Percentiles rank a stretch among this genome's conserved stretches.
phyloP scores from a whole-genome alignment of 1,284 basidiomycete genomes.

The Ceratobasidium sp. region DNA sequence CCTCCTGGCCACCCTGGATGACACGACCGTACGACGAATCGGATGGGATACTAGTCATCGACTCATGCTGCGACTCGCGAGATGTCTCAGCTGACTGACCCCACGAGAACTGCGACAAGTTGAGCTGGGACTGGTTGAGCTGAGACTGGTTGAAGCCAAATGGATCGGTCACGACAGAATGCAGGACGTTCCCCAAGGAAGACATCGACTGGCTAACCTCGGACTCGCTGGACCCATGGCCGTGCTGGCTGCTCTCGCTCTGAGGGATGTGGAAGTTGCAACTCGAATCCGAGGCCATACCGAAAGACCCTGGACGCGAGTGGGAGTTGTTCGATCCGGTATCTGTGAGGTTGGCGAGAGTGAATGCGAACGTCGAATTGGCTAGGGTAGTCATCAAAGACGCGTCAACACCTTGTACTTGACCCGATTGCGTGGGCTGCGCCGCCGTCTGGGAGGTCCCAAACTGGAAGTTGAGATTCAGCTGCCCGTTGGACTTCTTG shows the following conservation, averaged over 20 bases:
- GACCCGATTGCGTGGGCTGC: not conserved
- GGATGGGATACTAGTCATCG: slow-evolving; percentile 79
- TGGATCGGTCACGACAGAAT: slow-evolving; percentile 53
- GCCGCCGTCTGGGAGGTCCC: slow-evolving; percentile 59
- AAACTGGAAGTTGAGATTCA: slow-evolving; percentile 77
- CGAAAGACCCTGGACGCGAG: slow-evolving; percentile 41
- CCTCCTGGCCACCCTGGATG: slow-evolving; percentile 67
- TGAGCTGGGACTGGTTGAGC: not conserved
- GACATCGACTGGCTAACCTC: slow-evolving; percentile 64
- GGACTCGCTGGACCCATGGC: slow-evolving; percentile 63
- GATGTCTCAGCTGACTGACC: slow-evolving; percentile 49
- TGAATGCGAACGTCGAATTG: not conserved
- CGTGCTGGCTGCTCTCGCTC: slow-evolving; percentile 12
- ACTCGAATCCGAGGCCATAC: not conserved
- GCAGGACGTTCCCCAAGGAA: slow-evolving; percentile 75
- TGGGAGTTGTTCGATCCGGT: too few relatives aligned
- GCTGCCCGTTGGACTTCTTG: slow-evolving; percentile 67
- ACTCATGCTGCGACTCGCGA: slow-evolving; percentile 61
- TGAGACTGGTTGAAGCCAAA: slow-evolving; percentile 9
- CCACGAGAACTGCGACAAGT: not conserved
- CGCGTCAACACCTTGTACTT: not conserved
- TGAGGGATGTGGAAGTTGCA: not conserved
- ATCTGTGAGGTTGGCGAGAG: not conserved
- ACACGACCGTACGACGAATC: slow-evolving; percentile 82
- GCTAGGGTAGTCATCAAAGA: not conserved